Evolutionary conservation across 257 asterid genomes (phyloP), one percentile per base, ranked within the genome.

Genomic region (Sherardia arvensis): DNA sequence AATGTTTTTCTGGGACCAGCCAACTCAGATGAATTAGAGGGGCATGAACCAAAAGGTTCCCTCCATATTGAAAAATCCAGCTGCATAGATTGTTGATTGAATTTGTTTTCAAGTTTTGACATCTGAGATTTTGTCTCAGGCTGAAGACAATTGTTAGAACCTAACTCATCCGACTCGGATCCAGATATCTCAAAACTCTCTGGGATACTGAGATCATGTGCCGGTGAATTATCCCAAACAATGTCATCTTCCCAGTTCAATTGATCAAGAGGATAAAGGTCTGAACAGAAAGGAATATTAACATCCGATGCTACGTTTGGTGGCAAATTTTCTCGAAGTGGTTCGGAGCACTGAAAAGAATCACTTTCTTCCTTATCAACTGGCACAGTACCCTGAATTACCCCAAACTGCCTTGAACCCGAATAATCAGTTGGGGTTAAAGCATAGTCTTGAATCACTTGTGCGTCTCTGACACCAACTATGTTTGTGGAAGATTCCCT

Each of bases 241-340:
- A 93, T 90, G 71, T 73, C 78, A 74, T 90, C 97, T 77, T 93
- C 99, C 99, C 99, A 93, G 71, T 93, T 87, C 76, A 85, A 84
- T 78, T 93, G 99, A 68, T 87, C 97, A 76, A 93, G 85, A 62
- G 95, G 91, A 73, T 78, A 80, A 64, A 85, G 81, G 38, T 85
- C 76, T 26, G 85, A 67, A 34, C 86, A 75, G 58, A 64, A 72
- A 53, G 74, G 74, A 17, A 75, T 69, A 59, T 71, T 76, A 83
- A 76, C 74, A 69, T 79, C 90, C 5, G 77, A 54, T 67, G 77
- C 72, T 60, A 79, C 63, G 64, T 72, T 69, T 38, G 48, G 43
- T 23, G 78, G 73, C 36, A 71, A 21, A 71, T 74, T 81, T 67
- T 77, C 77, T 65, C 83, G 83, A 83, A 93, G 77, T 67, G 87